phyloP scores from a whole-genome alignment of 2,329 filamentous ascomycete genomes.

The Aspergillus aculeatus region DNA sequence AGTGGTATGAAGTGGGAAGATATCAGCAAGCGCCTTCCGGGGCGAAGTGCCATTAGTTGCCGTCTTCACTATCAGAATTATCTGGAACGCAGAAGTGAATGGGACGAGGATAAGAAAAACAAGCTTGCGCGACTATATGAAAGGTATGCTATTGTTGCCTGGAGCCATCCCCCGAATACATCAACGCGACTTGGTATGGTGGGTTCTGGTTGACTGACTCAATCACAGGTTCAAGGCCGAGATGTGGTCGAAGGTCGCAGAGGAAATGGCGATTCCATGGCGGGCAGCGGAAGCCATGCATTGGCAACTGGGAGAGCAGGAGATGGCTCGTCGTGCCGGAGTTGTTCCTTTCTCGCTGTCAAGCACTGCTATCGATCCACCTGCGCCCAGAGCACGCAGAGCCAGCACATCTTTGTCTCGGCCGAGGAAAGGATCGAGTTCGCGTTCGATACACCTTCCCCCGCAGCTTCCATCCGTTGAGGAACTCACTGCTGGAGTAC shows the following conservation, averaged over 20 bases:
- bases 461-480: slow-evolving; percentile 46
- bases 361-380: slow-evolving; percentile 54
- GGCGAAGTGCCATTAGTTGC: slow-evolving; percentile 90
- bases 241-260: slow-evolving; percentile 95
- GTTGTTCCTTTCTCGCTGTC: slow-evolving; percentile 79
- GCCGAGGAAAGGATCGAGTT: slow-evolving; percentile 41
- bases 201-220: slow-evolving; percentile 11
- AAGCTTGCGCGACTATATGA: slow-evolving; percentile 93
- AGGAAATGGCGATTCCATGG: slow-evolving; percentile 95
- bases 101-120: slow-evolving; percentile 97
- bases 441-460: slow-evolving; percentile 34
- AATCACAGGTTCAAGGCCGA: slow-evolving; percentile 81
- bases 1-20: slow-evolving; percentile 98
- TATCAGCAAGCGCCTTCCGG: slow-evolving; percentile 86
- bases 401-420: slow-evolving; percentile 41
- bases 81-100: slow-evolving; percentile 85
- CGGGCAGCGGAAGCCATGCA: slow-evolving; percentile 96
- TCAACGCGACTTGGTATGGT: slow-evolving; percentile 11
- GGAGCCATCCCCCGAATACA: not conserved
- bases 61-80: slow-evolving; percentile 97
- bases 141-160: slow-evolving; percentile 61
- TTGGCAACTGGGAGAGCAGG: slow-evolving; percentile 89
- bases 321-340: slow-evolving; percentile 90
- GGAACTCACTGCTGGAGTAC: slow-evolving; percentile 48
- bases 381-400: slow-evolving; percentile 35